Evolutionary conservation across 2,329 filamentous ascomycete species (phyloP).

Genomic region (Cladosporium sphaerospermum): DNA sequence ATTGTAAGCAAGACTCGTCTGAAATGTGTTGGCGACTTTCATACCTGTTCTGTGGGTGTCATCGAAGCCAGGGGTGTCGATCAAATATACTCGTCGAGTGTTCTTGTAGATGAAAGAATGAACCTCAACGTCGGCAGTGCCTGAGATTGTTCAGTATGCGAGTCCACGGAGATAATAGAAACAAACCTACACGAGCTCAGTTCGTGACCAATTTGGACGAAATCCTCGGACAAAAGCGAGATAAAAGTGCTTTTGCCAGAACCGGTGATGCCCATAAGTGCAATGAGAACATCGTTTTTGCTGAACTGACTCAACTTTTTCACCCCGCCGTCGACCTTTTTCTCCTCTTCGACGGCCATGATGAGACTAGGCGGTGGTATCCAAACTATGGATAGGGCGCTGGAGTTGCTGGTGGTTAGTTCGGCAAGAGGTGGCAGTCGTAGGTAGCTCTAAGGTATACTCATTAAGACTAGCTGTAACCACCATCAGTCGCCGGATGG

Average conservation of each 20-base stretch:
- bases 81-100: background rate
- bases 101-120: slow-evolving; percentile 11
- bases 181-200: slow-evolving; percentile 24
- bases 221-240: slow-evolving; percentile 4
- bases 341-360: background rate
- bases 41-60: slow-evolving; percentile 23
- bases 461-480: no score
- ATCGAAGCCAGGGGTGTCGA: slow-evolving; percentile 14
- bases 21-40: background rate
- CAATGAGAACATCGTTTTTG: slow-evolving; percentile 22
- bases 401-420: no score
- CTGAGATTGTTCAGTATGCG: background rate
- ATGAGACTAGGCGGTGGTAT: background rate
- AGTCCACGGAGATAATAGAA: background rate
- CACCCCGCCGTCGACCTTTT: no score
- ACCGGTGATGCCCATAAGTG: slow-evolving; percentile 39
- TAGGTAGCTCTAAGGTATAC: no score
- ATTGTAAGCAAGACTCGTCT: background rate
- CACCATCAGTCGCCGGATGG: background rate
- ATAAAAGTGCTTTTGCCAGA: slow-evolving; percentile 38
- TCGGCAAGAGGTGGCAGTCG: no score
- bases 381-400: no score
- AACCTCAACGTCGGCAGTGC: slow-evolving; percentile 5
- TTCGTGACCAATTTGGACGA: slow-evolving; percentile 26
- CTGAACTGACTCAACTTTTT: background rate